phyloP scores from a whole-genome alignment of 2,329 filamentous ascomycete species.

The Claviceps quebecensis region DNA sequence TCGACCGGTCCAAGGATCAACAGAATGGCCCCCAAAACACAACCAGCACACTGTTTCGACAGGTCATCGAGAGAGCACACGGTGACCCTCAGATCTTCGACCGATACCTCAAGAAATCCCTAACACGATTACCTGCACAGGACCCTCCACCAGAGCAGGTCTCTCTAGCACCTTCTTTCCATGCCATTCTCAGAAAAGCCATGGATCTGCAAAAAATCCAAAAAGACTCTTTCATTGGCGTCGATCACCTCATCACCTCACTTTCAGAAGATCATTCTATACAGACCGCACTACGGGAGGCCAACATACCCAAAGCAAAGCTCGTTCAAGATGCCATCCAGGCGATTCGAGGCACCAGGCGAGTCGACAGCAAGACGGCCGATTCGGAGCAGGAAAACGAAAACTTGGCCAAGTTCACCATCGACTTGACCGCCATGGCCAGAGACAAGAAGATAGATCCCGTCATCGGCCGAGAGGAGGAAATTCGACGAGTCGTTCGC shows the following conservation, averaged over 20 bases:
- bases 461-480: slow-evolving; percentile 91
- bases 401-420: slow-evolving; percentile 94
- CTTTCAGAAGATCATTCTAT: slow-evolving; percentile 67
- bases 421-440: slow-evolving; percentile 95
- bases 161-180: slow-evolving; percentile 67
- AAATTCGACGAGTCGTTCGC: slow-evolving; percentile 81
- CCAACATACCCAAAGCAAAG: slow-evolving; percentile 84
- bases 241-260: slow-evolving; percentile 85
- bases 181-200: slow-evolving; percentile 68
- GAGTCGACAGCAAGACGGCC: slow-evolving; percentile 91
- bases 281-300: slow-evolving; percentile 61
- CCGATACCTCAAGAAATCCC: slow-evolving; percentile 74
- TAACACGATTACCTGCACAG: slow-evolving; percentile 86
- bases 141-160: slow-evolving; percentile 87
- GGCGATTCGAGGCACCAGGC: slow-evolving; percentile 79
- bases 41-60: slow-evolving; percentile 70
- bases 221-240: slow-evolving; percentile 86
- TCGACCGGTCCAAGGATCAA: slow-evolving; percentile 68
- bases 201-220: slow-evolving; percentile 92
- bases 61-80: slow-evolving; percentile 86
- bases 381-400: slow-evolving; percentile 88
- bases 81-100: slow-evolving; percentile 85
- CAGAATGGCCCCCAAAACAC: slow-evolving; percentile 56
- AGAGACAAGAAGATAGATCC: slow-evolving; percentile 96
- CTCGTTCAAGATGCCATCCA: slow-evolving; percentile 82